These are phyloP conservation scores for Ascochyta rabiei DNA, from an alignment of 2,329 filamentous ascomycete genomes.

Conservation along the genomic window DNA sequence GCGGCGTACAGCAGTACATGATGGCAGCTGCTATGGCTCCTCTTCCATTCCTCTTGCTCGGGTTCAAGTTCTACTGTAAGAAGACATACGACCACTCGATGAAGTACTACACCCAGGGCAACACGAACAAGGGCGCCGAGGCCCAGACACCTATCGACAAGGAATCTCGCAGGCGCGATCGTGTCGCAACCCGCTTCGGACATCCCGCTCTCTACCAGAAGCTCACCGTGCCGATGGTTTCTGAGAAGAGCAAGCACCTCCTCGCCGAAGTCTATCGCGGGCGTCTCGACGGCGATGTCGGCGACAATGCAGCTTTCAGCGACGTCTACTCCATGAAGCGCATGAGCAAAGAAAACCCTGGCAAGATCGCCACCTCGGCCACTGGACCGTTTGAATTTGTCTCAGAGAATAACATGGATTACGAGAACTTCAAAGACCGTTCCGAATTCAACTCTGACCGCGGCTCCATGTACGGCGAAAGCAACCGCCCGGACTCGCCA, in stretches of 20 bases:
- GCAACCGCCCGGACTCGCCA: slow-evolving; percentile 66
- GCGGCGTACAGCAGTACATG: slow-evolving; percentile 47
- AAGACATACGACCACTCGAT: slow-evolving; percentile 77
- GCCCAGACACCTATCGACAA: slow-evolving; percentile 49
- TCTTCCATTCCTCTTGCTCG: slow-evolving; percentile 76
- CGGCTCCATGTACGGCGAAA: slow-evolving; percentile 65
- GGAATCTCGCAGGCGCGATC: slow-evolving; percentile 62
- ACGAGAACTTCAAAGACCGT: slow-evolving; percentile 88
- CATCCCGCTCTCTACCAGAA: slow-evolving; percentile 90
- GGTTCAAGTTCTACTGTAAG: slow-evolving; percentile 86
- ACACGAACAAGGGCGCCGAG: slow-evolving; percentile 59
- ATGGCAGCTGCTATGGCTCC: slow-evolving; percentile 76
- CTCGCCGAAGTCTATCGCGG: slow-evolving; percentile 86
- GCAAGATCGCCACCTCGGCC: slow-evolving; percentile 52
- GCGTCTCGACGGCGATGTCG: slow-evolving; percentile 67
- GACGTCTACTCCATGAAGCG: slow-evolving; percentile 80
- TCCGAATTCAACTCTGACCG: slow-evolving; percentile 87
- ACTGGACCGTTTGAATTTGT: slow-evolving; percentile 82
- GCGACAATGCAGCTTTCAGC: slow-evolving; percentile 73
- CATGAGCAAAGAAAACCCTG: slow-evolving; percentile 70
- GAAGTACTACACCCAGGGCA: slow-evolving; percentile 76
- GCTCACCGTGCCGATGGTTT: slow-evolving; percentile 93
- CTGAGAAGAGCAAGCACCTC: slow-evolving; percentile 85
- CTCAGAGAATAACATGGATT: slow-evolving; percentile 83
- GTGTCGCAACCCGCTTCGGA: slow-evolving; percentile 76